Base-by-base conservation (phyloP, 371 early-diverging fungal species). In the Mortierella sp. region DNA sequence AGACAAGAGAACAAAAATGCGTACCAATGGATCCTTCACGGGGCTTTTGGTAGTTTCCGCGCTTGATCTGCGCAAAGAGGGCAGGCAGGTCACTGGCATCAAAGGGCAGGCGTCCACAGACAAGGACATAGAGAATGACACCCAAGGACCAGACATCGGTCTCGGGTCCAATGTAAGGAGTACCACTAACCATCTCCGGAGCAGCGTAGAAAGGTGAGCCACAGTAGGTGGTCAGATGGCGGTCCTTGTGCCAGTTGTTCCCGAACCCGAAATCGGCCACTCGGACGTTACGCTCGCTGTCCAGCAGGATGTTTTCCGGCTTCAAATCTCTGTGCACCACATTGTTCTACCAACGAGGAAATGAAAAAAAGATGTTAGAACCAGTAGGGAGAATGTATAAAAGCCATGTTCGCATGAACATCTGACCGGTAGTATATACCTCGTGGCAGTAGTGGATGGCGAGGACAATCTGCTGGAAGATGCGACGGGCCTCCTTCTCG, bases 181-280 rank as follows among this genome's bases (percentile, higher is more conserved):
- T 92, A 11, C 95, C 95, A 10, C 92, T 91, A 11, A 96, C 94
- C 91, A 96, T 93, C 83, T 95, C 95, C 0, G 97, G 97, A 1
- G 97, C 96, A 14, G 97, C 98, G 82, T 97, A 97, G 83, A 97
- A 97, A 0, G 97, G 94, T 55, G 96, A 96, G 0, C 99, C 99
- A 79, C 99, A 99, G 87, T 97, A 99, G 1, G 99, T 99, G 58
- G 94, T 94, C 63, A 99, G 88, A 70, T 95, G 90, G 71, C 95
- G 92, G 70, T 96, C 93, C 75, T 92, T 93, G 73, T 96, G 93
- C 85, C 94, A 97, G 29, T 96, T 91, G 86, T 97, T 99, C 58
- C 96, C 96, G 87, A 99, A 97, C 8, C 99, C 99, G 90, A 98
- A 99, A 89, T 99, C 99, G 72, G 98, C 98, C 24, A 98, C 90